Base-by-base conservation (phyloP, 2,329 filamentous ascomycete species). In the Xylariaceae sp. region DNA sequence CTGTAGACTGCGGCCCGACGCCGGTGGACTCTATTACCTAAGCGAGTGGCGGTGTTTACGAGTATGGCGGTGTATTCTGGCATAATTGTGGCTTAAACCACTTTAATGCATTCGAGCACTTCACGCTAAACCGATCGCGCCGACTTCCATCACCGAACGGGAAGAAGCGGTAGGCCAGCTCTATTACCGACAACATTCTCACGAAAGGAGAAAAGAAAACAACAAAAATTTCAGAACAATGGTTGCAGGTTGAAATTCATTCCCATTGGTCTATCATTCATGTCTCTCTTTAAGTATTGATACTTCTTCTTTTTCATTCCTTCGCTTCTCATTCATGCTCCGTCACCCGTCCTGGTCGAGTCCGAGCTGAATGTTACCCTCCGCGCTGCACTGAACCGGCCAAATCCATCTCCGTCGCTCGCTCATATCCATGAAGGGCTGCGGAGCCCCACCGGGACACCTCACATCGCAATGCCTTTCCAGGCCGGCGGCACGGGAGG, bases 391-490 rank as follows among this genome's bases (percentile, higher is more conserved):
- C 55, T 49, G 23, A 48, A 11, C 17, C 51, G 35, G 42, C 11
- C 34, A 1, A 1, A 11, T 58, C 15, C 9, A 23, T 49, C 15
- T 35, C 13, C 34, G 42, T 51, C 37, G 51, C 53, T 55, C 10
- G 30, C 37, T 39, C 17, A 53, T 49, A 45, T 30, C 23, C 23
- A 30, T 47, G 15, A 42, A 15, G 51, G 34, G 37, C 13, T 54
- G 47, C 37, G 54, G 51, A 44, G 34, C 51, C 35, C 30, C 9
- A 30, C 23, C 5, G 39, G 23, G 17, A 50, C 47, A 5, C 34
- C 10, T 23, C n/a, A 6, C 15, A 59, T 70, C 67, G 59, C 65
- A 50, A 62, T 62, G 51, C 60, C 63, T 23, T 66, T 67, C 59
- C 59, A 66, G 9, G 48, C 64, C 44, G 65, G 63, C 42, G 57